Percentiles rank a stretch among this genome's conserved stretches.
Evolutionary conservation across 2,329 filamentous ascomycete genomes (phyloP).

Genomic region (Knufia fluminis): DNA sequence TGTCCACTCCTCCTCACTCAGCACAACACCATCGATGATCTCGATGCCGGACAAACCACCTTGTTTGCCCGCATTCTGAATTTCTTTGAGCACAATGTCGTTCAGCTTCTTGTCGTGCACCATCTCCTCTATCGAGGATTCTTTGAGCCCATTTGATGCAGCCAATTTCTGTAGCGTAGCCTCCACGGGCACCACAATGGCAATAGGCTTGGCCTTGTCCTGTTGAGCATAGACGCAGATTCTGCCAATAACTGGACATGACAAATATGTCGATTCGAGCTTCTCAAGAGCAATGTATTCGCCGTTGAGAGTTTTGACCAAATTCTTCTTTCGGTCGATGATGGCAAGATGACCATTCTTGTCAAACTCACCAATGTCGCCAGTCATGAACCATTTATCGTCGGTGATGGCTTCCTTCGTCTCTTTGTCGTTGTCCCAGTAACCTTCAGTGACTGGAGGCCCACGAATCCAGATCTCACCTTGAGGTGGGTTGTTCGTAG

Average conservation of each 20-base stretch:
- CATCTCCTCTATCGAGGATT: constrained; percentile 57
- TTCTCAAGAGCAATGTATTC: constrained; percentile 97
- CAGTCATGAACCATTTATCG: constrained; percentile 95
- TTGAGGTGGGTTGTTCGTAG: constrained; percentile 67
- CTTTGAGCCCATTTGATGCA: constrained; percentile 50
- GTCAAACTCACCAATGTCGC: constrained; percentile 89
- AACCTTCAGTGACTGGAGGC: constrained; percentile 61
- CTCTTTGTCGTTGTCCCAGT: constrained; percentile 80
- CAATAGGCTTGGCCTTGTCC: constrained; percentile 67
- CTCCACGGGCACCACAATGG: constrained; percentile 62
- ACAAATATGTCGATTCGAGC: constrained; percentile 83
- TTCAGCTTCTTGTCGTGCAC: constrained; percentile 59
- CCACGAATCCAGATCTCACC: constrained; percentile 90
- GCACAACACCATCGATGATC: constrained; percentile 64
- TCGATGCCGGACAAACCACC: constrained; percentile 63
- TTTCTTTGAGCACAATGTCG: constrained; percentile 57
- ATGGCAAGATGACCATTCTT: constrained; percentile 68
- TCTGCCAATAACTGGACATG: constrained; percentile 68
- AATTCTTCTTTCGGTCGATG: constrained; percentile 96
- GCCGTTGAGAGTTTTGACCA: constrained; percentile 89
- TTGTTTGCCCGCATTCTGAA: constrained; percentile 55
- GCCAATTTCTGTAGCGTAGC: constrained; percentile 48
- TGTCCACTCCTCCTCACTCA: constrained; percentile 82
- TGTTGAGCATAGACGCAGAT: constrained; percentile 77
- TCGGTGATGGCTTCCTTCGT: constrained; percentile 66